A percentile compares a stretch with the other conserved stretches of the same genome.
Conservation (phyloP, 176 grass and related monocot species). For the Bromus sterilis region DNA sequence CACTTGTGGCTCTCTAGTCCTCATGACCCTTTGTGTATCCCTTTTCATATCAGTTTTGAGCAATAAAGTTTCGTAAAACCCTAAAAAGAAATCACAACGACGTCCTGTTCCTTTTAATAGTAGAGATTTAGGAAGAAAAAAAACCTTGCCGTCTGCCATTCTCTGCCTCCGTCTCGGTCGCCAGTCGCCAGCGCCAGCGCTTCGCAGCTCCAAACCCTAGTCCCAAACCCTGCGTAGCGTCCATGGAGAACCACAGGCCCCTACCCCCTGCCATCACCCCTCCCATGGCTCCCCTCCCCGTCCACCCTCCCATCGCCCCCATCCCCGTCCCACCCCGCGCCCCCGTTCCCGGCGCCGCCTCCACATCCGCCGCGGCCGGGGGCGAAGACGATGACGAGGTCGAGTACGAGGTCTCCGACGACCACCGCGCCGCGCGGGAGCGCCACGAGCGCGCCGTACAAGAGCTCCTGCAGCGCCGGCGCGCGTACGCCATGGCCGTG, state of each 20-base stretch:
- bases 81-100: no score
- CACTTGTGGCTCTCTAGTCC: no score
- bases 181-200: background rate
- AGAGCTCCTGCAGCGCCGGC: slow-evolving; percentile 81
- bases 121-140: no score
- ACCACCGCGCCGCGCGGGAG: slow-evolving; percentile 74
- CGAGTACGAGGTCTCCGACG: slow-evolving; percentile 77
- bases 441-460: slow-evolving; percentile 93
- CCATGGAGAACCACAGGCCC: slow-evolving; percentile 49
- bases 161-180: background rate
- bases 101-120: no score
- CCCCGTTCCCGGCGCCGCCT: background rate
- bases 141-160: background rate
- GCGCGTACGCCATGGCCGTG: slow-evolving; percentile 89
- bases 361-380: background rate
- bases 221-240: background rate
- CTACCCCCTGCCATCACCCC: background rate
- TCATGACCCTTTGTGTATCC: no score
- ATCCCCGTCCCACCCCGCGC: slow-evolving; percentile 45
- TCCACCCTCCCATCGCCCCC: slow-evolving; percentile 50
- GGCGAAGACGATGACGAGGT: slow-evolving; percentile 24
- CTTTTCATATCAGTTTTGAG: no score
- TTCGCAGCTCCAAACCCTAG: slow-evolving; percentile 36
- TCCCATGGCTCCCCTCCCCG: slow-evolving; percentile 28
- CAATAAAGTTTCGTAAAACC: no score